Evolutionary conservation across 2,329 filamentous ascomycete species (phyloP).

Genomic region (Keithomyces neogunnii): DNA sequence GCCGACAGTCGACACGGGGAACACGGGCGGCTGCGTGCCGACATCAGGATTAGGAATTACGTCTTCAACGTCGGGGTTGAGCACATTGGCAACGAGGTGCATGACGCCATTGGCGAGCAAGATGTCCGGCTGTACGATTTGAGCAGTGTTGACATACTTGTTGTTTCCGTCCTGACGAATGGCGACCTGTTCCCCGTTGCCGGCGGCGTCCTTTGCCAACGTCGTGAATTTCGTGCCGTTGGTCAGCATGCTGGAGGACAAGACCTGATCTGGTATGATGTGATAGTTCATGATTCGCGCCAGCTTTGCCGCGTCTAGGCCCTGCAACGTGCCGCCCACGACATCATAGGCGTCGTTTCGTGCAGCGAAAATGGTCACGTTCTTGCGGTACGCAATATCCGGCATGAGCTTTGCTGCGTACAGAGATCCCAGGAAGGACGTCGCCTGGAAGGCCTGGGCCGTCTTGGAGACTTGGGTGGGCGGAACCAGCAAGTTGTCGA

Average conservation of each 20-base stretch:
- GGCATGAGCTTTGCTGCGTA: slow-evolving; percentile 25
- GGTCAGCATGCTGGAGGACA: slow-evolving; percentile 38
- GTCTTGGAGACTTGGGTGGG: slow-evolving; percentile 40
- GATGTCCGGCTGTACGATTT: slow-evolving; percentile 43
- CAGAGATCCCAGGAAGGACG: slow-evolving; percentile 29
- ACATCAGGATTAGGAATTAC: slow-evolving; percentile 27
- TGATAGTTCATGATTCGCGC: slow-evolving; percentile 54
- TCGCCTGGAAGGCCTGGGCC: slow-evolving; percentile 35
- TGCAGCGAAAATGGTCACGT: slow-evolving; percentile 57
- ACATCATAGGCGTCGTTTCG: slow-evolving; percentile 49
- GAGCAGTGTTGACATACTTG: slow-evolving; percentile 45
- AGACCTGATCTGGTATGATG: slow-evolving; percentile 45
- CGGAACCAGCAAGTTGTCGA: slow-evolving; percentile 43
- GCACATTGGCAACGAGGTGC: slow-evolving; percentile 47
- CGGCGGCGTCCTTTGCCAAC: slow-evolving; percentile 30
- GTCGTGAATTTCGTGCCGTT: slow-evolving; percentile 22
- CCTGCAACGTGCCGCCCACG: slow-evolving; percentile 43
- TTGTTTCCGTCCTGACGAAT: slow-evolving; percentile 32
- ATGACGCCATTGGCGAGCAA: slow-evolving; percentile 49
- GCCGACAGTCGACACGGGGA: slow-evolving; percentile 38
- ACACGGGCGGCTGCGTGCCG: slow-evolving; percentile 41
- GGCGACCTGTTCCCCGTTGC: slow-evolving; percentile 24
- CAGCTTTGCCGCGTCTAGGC: slow-evolving; percentile 38
- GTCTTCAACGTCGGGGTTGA: slow-evolving; percentile 32
- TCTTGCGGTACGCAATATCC: slow-evolving; percentile 30